Percentiles rank a stretch among this genome's conserved stretches.
Conservation (phyloP, 345 rosid species). For the Cardamine chenopodiifolia region DNA sequence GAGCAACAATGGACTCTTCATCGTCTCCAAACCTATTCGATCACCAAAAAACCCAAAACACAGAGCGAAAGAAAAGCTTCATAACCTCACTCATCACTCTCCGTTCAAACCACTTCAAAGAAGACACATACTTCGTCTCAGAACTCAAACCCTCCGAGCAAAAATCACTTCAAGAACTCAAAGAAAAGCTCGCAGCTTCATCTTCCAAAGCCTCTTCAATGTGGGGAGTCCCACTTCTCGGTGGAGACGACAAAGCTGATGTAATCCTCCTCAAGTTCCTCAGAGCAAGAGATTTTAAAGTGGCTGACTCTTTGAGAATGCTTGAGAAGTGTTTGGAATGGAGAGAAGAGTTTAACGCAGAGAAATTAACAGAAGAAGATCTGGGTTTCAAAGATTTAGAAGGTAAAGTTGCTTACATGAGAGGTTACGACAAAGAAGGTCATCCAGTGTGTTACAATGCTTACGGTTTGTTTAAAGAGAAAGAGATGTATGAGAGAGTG, state of each 20-base stretch:
- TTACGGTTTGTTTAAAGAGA: conserved; percentile 80
- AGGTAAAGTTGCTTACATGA: conserved; percentile 86
- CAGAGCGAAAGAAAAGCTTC: conserved; percentile 63
- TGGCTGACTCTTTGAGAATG: conserved; percentile 65
- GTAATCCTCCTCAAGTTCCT: conserved; percentile 87
- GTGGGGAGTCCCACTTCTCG: conserved; percentile 79
- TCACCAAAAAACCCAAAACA: conserved; percentile 43
- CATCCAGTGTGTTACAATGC: conserved; percentile 98
- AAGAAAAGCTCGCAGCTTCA: conserved; percentile 55
- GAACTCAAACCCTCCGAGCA: conserved; percentile 76
- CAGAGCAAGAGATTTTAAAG: conserved; percentile 85
- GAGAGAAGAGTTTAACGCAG: conserved; percentile 81
- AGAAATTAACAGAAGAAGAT: conserved; percentile 70
- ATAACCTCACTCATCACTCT: conserved; percentile 69
- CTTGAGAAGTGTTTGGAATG: conserved; percentile 74
- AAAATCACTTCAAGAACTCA: conserved; percentile 74
- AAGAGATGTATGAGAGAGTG: conserved; percentile 78
- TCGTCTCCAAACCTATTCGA: conserved; percentile 51
- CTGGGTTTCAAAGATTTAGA: conserved; percentile 87
- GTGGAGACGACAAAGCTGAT: conserved; percentile 67
- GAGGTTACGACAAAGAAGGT: conserved; percentile 77
- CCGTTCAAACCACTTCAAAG: conserved; percentile 74
- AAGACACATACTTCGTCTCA: conserved; percentile 79
- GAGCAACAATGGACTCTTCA: conserved; percentile 49
- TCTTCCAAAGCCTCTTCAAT: conserved; percentile 50